phyloP scores from a whole-genome alignment of 1,284 basidiomycete species.

The Athelia psychrophila region DNA sequence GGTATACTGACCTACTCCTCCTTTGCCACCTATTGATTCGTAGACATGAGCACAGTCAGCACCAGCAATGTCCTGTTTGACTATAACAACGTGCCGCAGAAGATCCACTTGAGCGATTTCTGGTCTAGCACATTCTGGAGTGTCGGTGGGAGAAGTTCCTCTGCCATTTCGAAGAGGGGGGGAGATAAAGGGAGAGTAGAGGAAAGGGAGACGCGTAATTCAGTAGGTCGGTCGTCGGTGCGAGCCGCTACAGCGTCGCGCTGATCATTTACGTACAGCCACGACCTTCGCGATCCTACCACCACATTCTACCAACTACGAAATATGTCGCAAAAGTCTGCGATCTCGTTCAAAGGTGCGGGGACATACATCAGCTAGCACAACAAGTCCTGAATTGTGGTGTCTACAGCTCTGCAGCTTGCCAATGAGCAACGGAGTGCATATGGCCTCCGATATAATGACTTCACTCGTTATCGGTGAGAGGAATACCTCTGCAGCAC shows the following conservation, averaged over 20 bases:
- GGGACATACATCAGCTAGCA: background rate
- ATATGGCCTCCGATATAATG: slow-evolving; percentile 89
- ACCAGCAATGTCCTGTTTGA: slow-evolving; percentile 2
- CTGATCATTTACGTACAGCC: background rate
- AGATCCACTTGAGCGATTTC: slow-evolving; percentile 91
- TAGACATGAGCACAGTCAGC: slow-evolving; percentile 9
- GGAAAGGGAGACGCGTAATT: background rate
- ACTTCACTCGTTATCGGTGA: slow-evolving; percentile 82
- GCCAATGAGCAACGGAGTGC: slow-evolving; percentile 88
- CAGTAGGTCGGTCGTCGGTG: too few relatives aligned
- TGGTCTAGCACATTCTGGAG: slow-evolving; percentile 91
- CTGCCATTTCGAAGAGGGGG: slow-evolving; percentile 31
- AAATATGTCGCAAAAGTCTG: slow-evolving; percentile 14
- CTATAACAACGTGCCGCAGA: slow-evolving; percentile 69
- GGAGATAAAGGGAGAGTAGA: slow-evolving; percentile 2
- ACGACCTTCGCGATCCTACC: slow-evolving; percentile 23
- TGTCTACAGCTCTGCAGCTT: slow-evolving; percentile 65
- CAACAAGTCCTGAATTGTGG: background rate
- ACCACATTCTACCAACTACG: slow-evolving; percentile 21
- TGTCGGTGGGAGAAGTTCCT: slow-evolving; percentile 69
- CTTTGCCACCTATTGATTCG: slow-evolving; percentile 76
- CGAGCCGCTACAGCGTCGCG: too few relatives aligned
- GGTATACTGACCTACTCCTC: slow-evolving; percentile 75
- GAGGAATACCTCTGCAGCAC: background rate
- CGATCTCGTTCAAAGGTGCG: slow-evolving; percentile 34